Percentiles rank a stretch among this genome's conserved stretches.
Evolutionary conservation across 495 filamentous ascomycete genomes (phyloP).

Genomic region (Rhizodiscina lignyota): DNA sequence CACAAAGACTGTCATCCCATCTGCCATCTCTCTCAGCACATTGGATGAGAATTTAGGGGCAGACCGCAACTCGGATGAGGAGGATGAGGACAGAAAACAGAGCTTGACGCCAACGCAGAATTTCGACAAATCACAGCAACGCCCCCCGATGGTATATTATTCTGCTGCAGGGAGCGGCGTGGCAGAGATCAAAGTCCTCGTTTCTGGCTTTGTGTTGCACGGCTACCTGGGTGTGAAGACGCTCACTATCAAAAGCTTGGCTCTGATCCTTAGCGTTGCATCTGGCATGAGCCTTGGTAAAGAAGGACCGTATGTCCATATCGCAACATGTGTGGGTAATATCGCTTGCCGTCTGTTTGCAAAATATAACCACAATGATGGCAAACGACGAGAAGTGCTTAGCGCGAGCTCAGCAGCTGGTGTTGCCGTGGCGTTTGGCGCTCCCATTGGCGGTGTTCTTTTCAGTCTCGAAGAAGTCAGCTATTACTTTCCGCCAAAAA

Average conservation of each 20-base stretch:
- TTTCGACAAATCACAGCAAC: conserved; percentile 17
- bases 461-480: conserved; percentile 87
- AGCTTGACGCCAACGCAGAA: conserved; percentile 16
- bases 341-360: conserved; percentile 82
- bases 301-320: conserved; percentile 95
- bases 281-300: conserved; percentile 91
- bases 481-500: conserved; percentile 98
- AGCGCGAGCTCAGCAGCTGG: conserved; percentile 85
- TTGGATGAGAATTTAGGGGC: conserved; percentile 64
- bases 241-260: conserved; percentile 69
- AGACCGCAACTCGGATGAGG: conserved; percentile 17
- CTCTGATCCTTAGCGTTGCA: conserved; percentile 71
- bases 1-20: conserved; percentile 83
- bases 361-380: conserved; percentile 91
- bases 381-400: conserved; percentile 75
- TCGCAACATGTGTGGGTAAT: conserved; percentile 89
- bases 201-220: conserved; percentile 93
- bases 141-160: conserved; percentile 76
- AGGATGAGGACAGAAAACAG: conserved; percentile 21
- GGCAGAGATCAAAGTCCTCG: conserved; percentile 91
- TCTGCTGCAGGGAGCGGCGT: conserved; percentile 93
- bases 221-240: conserved; percentile 87
- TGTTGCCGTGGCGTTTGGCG: conserved; percentile 89
- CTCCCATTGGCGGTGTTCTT: conserved; percentile 51
- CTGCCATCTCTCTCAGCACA: conserved; percentile 67